Evolutionary conservation across 768 basidiomycete genomes (phyloP), one percentile per base, ranked within the genome.

Genomic region (Rhizopogon rudus): DNA sequence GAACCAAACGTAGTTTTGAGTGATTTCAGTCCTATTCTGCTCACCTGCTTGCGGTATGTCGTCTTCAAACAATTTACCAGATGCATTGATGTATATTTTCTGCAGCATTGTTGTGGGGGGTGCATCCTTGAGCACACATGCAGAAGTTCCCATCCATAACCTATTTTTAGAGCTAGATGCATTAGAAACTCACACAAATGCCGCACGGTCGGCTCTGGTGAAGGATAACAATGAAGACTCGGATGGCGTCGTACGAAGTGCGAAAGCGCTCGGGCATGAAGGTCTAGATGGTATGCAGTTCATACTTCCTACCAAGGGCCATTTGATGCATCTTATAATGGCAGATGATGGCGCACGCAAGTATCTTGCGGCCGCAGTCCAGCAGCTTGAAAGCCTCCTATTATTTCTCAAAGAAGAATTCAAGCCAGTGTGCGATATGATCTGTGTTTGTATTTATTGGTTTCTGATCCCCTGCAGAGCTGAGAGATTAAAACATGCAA

Each of bases 371-470:
- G 40, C 48, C 6, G 28, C 56, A 13, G 25, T 54, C 14, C 51
- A 59, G 5, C 62, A 63, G 22, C 28, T 63, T 10, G 37, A 14
- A 17, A 45, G 57, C 13, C 42, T 63, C 28, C 29, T 60, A 17
- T 37, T 16, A 5, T 60, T 42, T 20, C 29, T 63, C 8, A 51
- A 49, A 40, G 62, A 63, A 58, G 29, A 63, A 41, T 63, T 60
- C 46, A 42, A 59, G 17, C 52, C 62, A 16, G 43, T 50, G 61
- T 63, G 42, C 39, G 61, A 53, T 41, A 44, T 17, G 16, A 39
- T 2, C 14, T 44, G 7, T 6, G 8, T 45, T 33, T 9, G 2
- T 3, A 20, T 35, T 14, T 20, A 13, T 16, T 16, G 46, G 17
- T 10, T 7, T 22, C 46, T 48, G 46, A 48, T 22, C 20, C 35